These are phyloP conservation scores for Cercospora citrullina DNA, from an alignment of 2,329 filamentous ascomycete genomes.

Conservation along the genomic window DNA sequence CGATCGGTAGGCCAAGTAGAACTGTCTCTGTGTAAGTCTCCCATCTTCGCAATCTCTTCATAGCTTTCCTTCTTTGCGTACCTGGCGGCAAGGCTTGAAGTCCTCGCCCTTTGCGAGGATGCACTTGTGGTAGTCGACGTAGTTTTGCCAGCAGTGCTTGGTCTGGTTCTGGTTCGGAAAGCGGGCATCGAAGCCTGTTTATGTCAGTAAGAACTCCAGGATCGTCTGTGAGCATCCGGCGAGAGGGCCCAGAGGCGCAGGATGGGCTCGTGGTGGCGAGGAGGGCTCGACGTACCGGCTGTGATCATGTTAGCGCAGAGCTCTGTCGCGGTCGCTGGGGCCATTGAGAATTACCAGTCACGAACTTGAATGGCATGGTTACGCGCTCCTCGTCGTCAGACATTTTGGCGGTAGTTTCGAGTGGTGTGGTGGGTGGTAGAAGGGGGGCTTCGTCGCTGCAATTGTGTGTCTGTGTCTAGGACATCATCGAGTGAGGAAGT, in stretches of 20 bases:
- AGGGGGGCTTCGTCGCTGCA: conserved; percentile 25
- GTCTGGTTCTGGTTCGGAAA: conserved; percentile 98
- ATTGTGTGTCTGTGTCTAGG: conserved; percentile 19
- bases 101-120: conserved; percentile 98
- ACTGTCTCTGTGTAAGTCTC: conserved; percentile 55
- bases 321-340: neutral
- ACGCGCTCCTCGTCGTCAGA: conserved; percentile 84
- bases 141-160: conserved; percentile 99
- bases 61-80: conserved; percentile 46
- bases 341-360: conserved; percentile 73
- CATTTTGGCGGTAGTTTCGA: conserved; percentile 65
- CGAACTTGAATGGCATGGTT: conserved; percentile 99
- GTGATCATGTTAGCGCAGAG: conserved; percentile 28
- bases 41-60: neutral
- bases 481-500: conserved; percentile 20
- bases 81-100: conserved; percentile 95
- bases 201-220: neutral
- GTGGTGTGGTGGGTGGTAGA: conserved; percentile 18
- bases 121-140: conserved; percentile 99
- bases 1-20: conserved; percentile 94
- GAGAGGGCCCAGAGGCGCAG: neutral
- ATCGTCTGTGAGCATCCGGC: conserved; percentile 4
- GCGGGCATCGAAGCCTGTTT: conserved; percentile 93
- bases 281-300: conserved; percentile 37
- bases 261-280: neutral